These are phyloP conservation scores for Colletotrichum sansevieriae DNA, from an alignment of 2,329 filamentous ascomycete genomes.

Conservation along the genomic window DNA sequence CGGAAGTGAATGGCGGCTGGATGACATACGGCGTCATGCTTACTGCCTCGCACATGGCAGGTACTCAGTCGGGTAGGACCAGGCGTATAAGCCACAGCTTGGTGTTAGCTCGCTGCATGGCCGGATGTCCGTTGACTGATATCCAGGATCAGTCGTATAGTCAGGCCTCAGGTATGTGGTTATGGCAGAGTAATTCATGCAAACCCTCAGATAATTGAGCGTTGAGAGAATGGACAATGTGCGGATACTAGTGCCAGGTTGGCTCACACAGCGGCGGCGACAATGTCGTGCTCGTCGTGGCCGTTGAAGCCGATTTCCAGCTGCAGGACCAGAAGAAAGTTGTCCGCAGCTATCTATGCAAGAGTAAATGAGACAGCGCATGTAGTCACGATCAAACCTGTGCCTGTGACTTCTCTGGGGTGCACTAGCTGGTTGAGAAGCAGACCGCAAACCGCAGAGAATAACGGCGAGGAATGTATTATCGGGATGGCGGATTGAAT, in stretches of 20 bases:
- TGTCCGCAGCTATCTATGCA: background rate
- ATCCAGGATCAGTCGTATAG: constrained; percentile 20
- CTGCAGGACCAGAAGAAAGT: background rate
- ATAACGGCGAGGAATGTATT: background rate
- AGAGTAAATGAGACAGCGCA: background rate
- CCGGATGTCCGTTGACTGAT: constrained; percentile 37
- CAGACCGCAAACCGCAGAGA: background rate
- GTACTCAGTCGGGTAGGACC: constrained; percentile 17
- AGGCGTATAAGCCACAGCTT: constrained; percentile 33
- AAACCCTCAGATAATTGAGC: constrained; percentile 19
- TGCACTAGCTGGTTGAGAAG: constrained; percentile 5
- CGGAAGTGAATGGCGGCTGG: constrained; percentile 17
- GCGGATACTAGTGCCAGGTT: constrained; percentile 1
- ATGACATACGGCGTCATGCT: constrained; percentile 33
- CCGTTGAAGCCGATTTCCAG: background rate
- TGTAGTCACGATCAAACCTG: background rate
- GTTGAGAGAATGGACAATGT: constrained; percentile 10
- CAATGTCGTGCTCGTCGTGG: constrained; percentile 9
- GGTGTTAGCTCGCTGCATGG: constrained; percentile 22
- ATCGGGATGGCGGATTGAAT: constrained; percentile 6
- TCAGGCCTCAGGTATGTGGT: background rate
- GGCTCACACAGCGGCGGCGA: constrained; percentile 21
- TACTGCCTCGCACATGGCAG: constrained; percentile 36
- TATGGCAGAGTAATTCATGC: constrained; percentile 9
- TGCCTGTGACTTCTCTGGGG: constrained; percentile 14